Evolutionary conservation across 2,329 filamentous ascomycete genomes (phyloP), one percentile per base, ranked within the genome.

Genomic region (Aureobasidium pullulans): DNA sequence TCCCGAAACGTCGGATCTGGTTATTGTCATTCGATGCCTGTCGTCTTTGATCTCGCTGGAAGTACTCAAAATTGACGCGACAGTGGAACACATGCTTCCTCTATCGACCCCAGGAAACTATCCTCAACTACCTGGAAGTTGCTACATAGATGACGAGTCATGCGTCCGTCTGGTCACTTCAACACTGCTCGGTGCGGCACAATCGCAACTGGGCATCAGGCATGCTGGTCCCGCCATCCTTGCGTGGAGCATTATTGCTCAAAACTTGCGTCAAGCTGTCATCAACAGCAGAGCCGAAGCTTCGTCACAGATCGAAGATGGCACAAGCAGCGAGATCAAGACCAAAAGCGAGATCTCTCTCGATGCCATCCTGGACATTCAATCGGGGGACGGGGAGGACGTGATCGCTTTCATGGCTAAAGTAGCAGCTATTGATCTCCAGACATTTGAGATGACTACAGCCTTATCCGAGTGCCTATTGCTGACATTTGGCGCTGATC

Each of bases 231-330:
- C 90, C 1, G 84, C 89, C 16, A 81, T 90, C 19, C 88, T 95
- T 64, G 84, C 88, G 3, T 97, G 92, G 92, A 84, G 86, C 4
- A 77, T 93, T 49, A 82, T 96, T 29, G 77, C 92, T 9, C 83
- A 88, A 66, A 80, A 82, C 29, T 84, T 94, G 75, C 83, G 84
- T 64, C 43, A 82, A 82, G 11, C 87, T 85, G 64, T 79, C 83
- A 60, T 78, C 2, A 43, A 29, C 78, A 53, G 78, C 11, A 56
- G 86, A 47, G 83, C 82, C 40, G 85, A 88, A 63, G 65, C 32
- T 62, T 32, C 46, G 16, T 57, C 53, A 11, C 64, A 10, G 49
- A 40, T 48, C 15, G 60, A 62, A 11, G 43, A 52, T 16, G 43
- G 52, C 6, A 10, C 59, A 15, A 29, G 31, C n/a, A 31, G 34